These are phyloP conservation scores for Lodderomyces beijingensis DNA, from an alignment of 1,139 yeast genomes.

Conservation along the genomic window DNA sequence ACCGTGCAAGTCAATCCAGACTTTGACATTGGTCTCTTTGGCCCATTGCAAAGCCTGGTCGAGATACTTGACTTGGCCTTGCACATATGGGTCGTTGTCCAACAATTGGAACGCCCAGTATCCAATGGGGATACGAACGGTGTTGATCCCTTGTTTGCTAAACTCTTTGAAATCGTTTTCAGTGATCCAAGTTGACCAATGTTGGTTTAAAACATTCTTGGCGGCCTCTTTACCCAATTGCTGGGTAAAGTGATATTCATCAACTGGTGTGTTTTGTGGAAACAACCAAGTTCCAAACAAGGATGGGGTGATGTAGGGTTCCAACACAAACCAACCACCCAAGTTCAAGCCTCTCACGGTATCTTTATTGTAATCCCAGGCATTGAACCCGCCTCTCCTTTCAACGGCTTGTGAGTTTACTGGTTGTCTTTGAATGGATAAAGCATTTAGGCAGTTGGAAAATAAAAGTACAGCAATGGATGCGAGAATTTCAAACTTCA, in stretches of 20 bases:
- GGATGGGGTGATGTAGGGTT: constrained; percentile 80
- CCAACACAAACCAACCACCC: constrained; percentile 92
- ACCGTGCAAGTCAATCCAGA: constrained; percentile 93
- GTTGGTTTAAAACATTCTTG: constrained; percentile 46
- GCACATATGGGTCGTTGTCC: constrained; percentile 78
- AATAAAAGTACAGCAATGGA: constrained; percentile 1
- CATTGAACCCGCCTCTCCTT: background rate
- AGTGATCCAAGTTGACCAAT: constrained; percentile 79
- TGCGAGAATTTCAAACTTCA: background rate
- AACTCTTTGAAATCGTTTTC: constrained; percentile 69
- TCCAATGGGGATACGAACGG: constrained; percentile 89
- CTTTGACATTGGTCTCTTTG: constrained; percentile 56
- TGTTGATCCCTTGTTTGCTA: constrained; percentile 65
- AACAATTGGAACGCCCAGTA: constrained; percentile 85
- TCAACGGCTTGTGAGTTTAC: too few relatives aligned
- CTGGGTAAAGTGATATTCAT: constrained; percentile 73
- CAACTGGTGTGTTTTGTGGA: constrained; percentile 56
- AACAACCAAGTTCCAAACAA: constrained; percentile 49
- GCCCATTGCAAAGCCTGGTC: constrained; percentile 81
- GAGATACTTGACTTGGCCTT: constrained; percentile 72
- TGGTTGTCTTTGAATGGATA: too few relatives aligned
- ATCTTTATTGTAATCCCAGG: constrained; percentile 47
- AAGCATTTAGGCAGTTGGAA: background rate
- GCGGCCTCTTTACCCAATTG: constrained; percentile 62
- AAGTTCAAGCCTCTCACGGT: constrained; percentile 75